Evolutionary conservation across 441 rosid species (phyloP).

Genomic region (Mallotus japonicus): DNA sequence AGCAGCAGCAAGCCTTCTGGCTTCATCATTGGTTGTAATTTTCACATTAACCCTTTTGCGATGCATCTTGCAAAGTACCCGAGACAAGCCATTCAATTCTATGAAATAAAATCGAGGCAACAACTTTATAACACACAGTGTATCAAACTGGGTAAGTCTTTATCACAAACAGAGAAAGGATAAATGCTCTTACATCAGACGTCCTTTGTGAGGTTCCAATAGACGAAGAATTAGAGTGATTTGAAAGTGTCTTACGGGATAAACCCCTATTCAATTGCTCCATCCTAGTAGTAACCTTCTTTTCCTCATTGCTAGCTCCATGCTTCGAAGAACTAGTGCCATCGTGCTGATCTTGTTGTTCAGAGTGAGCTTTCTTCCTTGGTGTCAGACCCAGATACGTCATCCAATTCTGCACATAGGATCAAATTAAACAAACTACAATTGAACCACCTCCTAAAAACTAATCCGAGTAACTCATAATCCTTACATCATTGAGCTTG

Average conservation of each 20-base stretch:
- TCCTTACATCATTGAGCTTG: slow-evolving; percentile 44
- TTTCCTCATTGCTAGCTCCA: slow-evolving; percentile 9
- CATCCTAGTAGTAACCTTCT: slow-evolving; percentile 12
- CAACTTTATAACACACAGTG: not conserved
- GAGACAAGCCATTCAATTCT: slow-evolving; percentile 35
- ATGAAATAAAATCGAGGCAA: slow-evolving; percentile 1
- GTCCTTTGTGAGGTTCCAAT: slow-evolving; percentile 19
- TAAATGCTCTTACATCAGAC: slow-evolving; percentile 30
- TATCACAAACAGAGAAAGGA: not conserved
- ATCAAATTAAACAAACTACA: slow-evolving; percentile 9
- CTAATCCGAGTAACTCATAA: slow-evolving; percentile 4
- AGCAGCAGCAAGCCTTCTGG: slow-evolving; percentile 69
- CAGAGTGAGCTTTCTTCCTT: slow-evolving; percentile 15
- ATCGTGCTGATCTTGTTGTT: slow-evolving; percentile 9
- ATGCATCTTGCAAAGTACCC: slow-evolving; percentile 20
- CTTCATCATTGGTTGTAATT: slow-evolving; percentile 31
- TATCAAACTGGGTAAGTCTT: not conserved
- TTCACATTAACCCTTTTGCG: slow-evolving; percentile 14
- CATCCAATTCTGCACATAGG: slow-evolving; percentile 52
- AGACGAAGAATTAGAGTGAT: slow-evolving; percentile 12
- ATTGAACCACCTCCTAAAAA: not conserved
- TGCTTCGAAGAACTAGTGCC: too few species aligned
- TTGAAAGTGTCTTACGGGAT: not conserved
- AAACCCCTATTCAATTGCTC: too few species aligned
- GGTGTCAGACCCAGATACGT: slow-evolving; percentile 42